A percentile compares a stretch with the other conserved stretches of the same genome.
Conservation (phyloP, 2,329 filamentous ascomycete genomes). For the Colletotrichum endophyticum region DNA sequence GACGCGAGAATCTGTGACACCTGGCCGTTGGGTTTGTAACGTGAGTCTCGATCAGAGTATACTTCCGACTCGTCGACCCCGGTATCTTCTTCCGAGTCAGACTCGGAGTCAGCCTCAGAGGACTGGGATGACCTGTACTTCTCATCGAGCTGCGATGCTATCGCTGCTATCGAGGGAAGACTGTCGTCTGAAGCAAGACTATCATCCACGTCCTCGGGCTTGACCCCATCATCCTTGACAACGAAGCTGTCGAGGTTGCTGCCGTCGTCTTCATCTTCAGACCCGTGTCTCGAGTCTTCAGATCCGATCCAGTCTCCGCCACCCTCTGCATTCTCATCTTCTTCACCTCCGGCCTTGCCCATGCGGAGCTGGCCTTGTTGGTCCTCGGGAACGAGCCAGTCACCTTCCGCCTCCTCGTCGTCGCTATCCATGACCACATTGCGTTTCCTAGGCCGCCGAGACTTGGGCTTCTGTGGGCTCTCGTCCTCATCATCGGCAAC, state of each 20-base stretch:
- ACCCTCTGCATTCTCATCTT: slow-evolving; percentile 87
- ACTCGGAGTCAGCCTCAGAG: neutral
- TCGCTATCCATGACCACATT: slow-evolving; percentile 70
- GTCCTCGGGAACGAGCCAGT: slow-evolving; percentile 79
- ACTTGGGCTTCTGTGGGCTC: slow-evolving; percentile 24
- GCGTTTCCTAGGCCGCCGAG: slow-evolving; percentile 50
- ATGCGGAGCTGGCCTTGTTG: slow-evolving; percentile 66
- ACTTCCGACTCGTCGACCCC: slow-evolving; percentile 46
- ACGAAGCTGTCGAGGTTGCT: slow-evolving; percentile 63
- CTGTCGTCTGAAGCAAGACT: slow-evolving; percentile 36
- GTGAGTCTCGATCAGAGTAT: slow-evolving; percentile 43
- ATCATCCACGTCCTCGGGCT: slow-evolving; percentile 32
- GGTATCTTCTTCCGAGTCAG: slow-evolving; percentile 42
- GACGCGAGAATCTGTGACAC: slow-evolving; percentile 68
- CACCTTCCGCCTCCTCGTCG: slow-evolving; percentile 72
- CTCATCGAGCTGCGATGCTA: slow-evolving; percentile 37
- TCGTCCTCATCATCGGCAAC: slow-evolving; percentile 5
- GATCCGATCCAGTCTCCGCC: slow-evolving; percentile 80
- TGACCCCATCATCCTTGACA: slow-evolving; percentile 52
- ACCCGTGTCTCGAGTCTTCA: slow-evolving; percentile 67
- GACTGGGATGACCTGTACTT: neutral
- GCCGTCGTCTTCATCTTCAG: slow-evolving; percentile 58
- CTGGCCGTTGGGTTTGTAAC: slow-evolving; percentile 36
- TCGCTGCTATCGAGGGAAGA: slow-evolving; percentile 40
- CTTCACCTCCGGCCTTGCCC: slow-evolving; percentile 81